Evolutionary conservation across 176 grass and related monocot species (phyloP), one percentile per base, ranked within the genome.

Genomic region (Luzula sylvatica): DNA sequence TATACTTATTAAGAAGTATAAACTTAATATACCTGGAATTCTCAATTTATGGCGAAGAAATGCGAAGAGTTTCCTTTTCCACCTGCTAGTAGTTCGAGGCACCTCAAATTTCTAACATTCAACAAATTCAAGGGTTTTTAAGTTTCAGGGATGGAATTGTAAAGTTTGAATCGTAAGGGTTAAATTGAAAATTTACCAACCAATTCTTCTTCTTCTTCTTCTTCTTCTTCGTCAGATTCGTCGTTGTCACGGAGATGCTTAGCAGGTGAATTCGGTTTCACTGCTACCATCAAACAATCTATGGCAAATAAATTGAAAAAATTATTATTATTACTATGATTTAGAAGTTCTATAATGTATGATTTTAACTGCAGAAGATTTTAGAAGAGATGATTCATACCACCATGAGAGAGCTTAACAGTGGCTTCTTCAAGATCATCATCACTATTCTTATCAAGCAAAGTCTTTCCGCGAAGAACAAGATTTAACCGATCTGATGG

Each of bases 11-110:
- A 54, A 15, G 18, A 47, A 60, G 46, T 46, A 42, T 63, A 61
- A 54, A 19, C 3, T 19, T 32, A 11, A 46, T 11, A 28, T 76
- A 96, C 90, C 84, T 30, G 84, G 84, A 19, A 96, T 70, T 68
- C 84, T 79, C 74, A 96, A 58, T 55, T 86, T 96, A 47, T 96
- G 61, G 20, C 16, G 51, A 72, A 96, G 81, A 82, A 89, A 89
- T 59, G 66, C 61, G 61, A 96, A 96, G 67, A 86, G 41, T 38
- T 42, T 76, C 55, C 56, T 82, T 69, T 89, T 89, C 80, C 81
- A 82, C 41, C 66, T 66, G 15, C 67, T 75, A 15, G 84, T 81
- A 46, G 76, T 79, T 50, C 72, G 74, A 14, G 75, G 75, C 11
- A 79, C 65, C 20, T 23, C 53, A 76, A 61, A 61, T 50, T 71